Evolutionary conservation across 768 basidiomycete genomes (phyloP).

Genomic region (Agaricus subrufescens): DNA sequence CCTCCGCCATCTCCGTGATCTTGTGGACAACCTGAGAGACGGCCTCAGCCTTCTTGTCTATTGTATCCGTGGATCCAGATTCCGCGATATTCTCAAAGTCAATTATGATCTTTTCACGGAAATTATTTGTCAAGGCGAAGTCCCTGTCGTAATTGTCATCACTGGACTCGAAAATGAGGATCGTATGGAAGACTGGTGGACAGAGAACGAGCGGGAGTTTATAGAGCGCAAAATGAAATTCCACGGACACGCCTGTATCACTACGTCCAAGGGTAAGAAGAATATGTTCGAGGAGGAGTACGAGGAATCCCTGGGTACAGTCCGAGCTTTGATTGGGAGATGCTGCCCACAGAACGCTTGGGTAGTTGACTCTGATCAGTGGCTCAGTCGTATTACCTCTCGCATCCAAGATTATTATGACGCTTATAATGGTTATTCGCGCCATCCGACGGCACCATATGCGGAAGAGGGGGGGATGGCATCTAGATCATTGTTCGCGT

Average conservation of each 20-base stretch:
- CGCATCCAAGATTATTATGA: slow-evolving; percentile 1
- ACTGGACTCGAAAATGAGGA: slow-evolving; percentile 11
- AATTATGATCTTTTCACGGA: slow-evolving; percentile 11
- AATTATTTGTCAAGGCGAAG: slow-evolving; percentile 3
- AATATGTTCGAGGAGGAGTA: slow-evolving; percentile 16
- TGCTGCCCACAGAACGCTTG: neutral
- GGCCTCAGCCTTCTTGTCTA: slow-evolving; percentile 37
- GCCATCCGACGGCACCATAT: neutral
- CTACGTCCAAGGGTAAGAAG: slow-evolving; percentile 24
- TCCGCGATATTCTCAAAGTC: slow-evolving; percentile 9
- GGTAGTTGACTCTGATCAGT: neutral
- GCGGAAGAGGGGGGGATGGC: neutral
- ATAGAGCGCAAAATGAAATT: neutral
- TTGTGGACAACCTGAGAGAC: slow-evolving; percentile 29
- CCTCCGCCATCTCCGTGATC: slow-evolving; percentile 17
- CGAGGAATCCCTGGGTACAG: slow-evolving; percentile 7
- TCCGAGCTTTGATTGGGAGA: slow-evolving; percentile 2
- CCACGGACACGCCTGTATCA: slow-evolving; percentile 9
- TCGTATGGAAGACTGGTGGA: slow-evolving; percentile 12
- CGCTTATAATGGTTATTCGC: neutral
- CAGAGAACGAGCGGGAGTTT: slow-evolving; percentile 7
- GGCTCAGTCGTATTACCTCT: neutral
- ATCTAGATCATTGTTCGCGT: neutral
- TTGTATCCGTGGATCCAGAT: slow-evolving; percentile 15
- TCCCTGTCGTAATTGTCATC: slow-evolving; percentile 9